Percentiles rank a stretch among this genome's conserved stretches.
Conservation (phyloP, 2,329 filamentous ascomycete species). For the Paraphoma chrysanthemicola region DNA sequence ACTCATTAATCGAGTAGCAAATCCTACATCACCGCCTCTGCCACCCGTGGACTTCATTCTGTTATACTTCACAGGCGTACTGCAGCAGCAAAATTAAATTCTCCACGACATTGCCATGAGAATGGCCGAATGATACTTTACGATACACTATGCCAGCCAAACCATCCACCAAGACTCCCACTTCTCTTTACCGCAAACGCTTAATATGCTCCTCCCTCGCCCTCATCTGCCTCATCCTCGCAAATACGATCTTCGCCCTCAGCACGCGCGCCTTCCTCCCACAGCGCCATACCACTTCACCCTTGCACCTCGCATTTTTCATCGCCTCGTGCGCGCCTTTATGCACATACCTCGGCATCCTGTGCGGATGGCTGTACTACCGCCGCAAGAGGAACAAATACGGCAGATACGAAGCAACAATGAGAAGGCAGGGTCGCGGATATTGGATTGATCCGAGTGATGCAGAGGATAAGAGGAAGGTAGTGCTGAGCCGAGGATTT, state of each 20-base stretch:
- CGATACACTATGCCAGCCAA: not conserved
- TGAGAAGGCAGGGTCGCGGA: slow-evolving; percentile 4
- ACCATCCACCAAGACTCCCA: not conserved
- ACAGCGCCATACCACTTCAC: not conserved
- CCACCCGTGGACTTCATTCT: not conserved
- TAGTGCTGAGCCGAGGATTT: not conserved
- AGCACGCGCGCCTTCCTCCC: not conserved
- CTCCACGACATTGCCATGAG: too few species aligned
- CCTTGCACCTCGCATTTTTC: not conserved
- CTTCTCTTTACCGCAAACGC: not conserved
- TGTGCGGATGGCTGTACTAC: slow-evolving; percentile 6
- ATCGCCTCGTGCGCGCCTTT: slow-evolving; percentile 8
- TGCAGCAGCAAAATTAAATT: not conserved
- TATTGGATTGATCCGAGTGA: slow-evolving; percentile 10
- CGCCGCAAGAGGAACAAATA: slow-evolving; percentile 5
- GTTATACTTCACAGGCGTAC: not conserved
- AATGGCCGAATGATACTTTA: too few species aligned
- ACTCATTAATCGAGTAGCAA: not conserved
- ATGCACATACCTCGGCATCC: not conserved
- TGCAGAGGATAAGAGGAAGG: not conserved
- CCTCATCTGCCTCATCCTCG: not conserved
- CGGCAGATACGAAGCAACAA: slow-evolving; percentile 4
- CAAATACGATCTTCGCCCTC: slow-evolving; percentile 5
- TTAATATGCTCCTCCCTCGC: slow-evolving; percentile 4
- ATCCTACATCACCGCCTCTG: not conserved